These are phyloP conservation scores for Ceratobasidium sp. DNA, from an alignment of 1,284 basidiomycete species.

Conservation along the genomic window DNA sequence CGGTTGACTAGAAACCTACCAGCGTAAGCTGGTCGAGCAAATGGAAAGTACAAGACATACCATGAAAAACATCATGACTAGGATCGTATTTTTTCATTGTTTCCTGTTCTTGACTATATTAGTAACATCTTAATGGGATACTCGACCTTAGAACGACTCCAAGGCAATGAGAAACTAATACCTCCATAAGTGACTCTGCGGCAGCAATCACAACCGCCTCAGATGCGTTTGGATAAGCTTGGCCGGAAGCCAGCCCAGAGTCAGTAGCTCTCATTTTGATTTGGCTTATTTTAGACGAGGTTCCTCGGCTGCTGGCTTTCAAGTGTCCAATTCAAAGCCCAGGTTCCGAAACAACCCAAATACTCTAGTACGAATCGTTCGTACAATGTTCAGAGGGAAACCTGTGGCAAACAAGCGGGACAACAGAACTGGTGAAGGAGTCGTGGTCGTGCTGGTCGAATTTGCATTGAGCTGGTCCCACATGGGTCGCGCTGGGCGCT, in stretches of 20 bases:
- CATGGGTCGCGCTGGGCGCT: too few species aligned
- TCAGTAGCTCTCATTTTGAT: not conserved
- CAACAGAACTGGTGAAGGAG: too few species aligned
- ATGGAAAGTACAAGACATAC: constrained; percentile 52
- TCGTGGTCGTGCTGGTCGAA: too few species aligned
- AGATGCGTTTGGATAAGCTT: constrained; percentile 49
- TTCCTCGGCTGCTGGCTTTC: too few species aligned
- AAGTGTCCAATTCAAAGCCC: too few species aligned
- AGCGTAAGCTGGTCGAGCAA: constrained; percentile 9
- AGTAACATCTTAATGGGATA: not conserved
- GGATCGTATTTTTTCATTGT: constrained; percentile 87
- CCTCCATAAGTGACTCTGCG: constrained; percentile 73
- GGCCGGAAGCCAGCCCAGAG: not conserved
- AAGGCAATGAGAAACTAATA: not conserved
- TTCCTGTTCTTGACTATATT: constrained; percentile 44
- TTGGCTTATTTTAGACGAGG: not conserved
- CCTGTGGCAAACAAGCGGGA: too few species aligned
- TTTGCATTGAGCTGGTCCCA: too few species aligned
- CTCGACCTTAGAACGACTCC: not conserved
- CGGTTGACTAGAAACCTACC: constrained; percentile 66
- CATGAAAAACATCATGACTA: constrained; percentile 88
- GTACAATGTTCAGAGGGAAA: too few species aligned
- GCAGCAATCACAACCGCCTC: constrained; percentile 59
- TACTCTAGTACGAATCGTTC: too few species aligned
- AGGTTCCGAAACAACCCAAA: too few species aligned